Evolutionary conservation across 176 grass and related monocot genomes (phyloP).

Genomic region (Juncus effusus): DNA sequence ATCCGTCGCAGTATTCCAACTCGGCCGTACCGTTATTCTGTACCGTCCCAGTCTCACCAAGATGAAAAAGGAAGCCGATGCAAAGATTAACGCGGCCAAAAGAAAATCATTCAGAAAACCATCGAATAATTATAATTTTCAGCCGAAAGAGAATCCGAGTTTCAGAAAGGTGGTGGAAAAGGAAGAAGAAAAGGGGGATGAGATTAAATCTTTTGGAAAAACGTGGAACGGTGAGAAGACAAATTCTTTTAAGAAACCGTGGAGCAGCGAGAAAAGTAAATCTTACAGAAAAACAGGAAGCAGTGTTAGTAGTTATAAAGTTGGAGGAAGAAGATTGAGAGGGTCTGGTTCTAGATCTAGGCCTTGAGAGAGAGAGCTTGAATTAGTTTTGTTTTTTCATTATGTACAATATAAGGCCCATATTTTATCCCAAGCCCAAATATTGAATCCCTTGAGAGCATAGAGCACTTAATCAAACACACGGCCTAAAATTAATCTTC

Average conservation of each 20-base stretch:
- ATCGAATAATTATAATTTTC: no score
- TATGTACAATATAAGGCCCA: no score
- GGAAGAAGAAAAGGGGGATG: no score
- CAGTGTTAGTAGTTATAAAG: constrained; percentile 6
- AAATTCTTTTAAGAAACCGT: constrained; percentile 10
- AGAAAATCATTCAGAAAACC: no score
- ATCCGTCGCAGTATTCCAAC: constrained; percentile 61
- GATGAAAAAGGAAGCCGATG: constrained; percentile 61
- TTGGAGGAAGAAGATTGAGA: constrained; percentile 18
- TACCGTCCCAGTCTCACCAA: constrained; percentile 87
- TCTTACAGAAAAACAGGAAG: no score
- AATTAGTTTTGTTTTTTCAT: not conserved
- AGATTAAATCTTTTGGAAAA: not conserved
- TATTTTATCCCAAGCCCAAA: no score
- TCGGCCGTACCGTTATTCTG: constrained; percentile 80
- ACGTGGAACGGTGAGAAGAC: not conserved
- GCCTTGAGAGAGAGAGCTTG: not conserved
- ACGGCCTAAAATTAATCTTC: not conserved
- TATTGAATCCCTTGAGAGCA: no score
- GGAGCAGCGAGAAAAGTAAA: not conserved
- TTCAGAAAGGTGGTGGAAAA: no score
- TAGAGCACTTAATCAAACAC: no score
- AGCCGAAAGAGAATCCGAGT: no score
- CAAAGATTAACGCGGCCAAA: constrained; percentile 17
- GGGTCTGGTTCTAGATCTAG: constrained; percentile 1